These are phyloP conservation scores for Malus hybrid DNA, from an alignment of 331 rosid genomes.

Conservation along the genomic window DNA sequence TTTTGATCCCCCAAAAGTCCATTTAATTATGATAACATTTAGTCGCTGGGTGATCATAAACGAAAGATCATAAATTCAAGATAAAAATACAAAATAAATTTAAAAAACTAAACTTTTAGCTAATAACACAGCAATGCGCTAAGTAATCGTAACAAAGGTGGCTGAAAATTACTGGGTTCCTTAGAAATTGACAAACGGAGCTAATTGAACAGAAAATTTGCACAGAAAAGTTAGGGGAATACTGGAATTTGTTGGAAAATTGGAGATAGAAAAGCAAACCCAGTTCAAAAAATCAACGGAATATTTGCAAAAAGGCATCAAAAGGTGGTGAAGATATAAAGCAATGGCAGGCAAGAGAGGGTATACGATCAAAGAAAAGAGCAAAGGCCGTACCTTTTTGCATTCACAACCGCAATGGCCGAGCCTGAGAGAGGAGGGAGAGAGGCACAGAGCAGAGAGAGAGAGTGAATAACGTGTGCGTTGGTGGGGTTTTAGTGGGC, in stretches of 20 bases:
- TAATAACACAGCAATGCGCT: constrained; percentile 2
- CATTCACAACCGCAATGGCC: neutral
- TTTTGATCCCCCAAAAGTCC: neutral
- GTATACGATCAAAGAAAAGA: neutral
- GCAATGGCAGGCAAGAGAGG: neutral
- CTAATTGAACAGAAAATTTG: neutral
- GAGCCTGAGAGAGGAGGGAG: neutral
- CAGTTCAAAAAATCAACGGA: neutral
- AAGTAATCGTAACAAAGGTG: neutral
- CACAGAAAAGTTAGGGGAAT: neutral
- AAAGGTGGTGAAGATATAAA: neutral
- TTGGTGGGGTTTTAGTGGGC: neutral
- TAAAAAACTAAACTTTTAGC: neutral
- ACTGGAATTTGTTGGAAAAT: neutral
- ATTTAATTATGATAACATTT: neutral
- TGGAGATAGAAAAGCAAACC: neutral
- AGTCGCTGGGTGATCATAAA: neutral
- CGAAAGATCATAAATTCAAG: neutral
- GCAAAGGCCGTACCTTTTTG: constrained; percentile 5
- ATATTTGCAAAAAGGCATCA: neutral
- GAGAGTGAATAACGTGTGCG: neutral
- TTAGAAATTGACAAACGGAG: neutral
- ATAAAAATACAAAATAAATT: neutral
- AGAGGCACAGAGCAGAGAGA: neutral
- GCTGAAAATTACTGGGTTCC: neutral